Evolutionary conservation across 148 eudicot genomes (phyloP).

Genomic region (Silene conica): DNA sequence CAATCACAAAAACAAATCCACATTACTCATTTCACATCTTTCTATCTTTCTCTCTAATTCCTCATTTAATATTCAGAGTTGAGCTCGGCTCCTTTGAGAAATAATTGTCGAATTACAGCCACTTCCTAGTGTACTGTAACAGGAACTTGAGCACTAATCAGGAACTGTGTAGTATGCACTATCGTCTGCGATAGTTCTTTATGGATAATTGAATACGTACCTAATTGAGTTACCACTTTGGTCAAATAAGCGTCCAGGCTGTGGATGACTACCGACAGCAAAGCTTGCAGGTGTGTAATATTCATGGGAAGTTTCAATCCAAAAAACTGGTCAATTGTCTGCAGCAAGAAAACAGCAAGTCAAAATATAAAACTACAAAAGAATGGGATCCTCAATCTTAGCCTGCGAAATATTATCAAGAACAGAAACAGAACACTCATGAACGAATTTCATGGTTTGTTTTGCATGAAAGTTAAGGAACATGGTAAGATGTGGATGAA

Average conservation of each 20-base stretch:
- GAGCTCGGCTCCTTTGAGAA: no score
- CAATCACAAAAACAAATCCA: no score
- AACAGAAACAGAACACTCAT: neutral
- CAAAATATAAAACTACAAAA: constrained; percentile 17
- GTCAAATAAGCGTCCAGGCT: constrained; percentile 70
- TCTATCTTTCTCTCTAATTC: no score
- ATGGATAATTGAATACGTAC: constrained; percentile 25
- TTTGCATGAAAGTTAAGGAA: neutral
- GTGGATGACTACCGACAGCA: constrained; percentile 82
- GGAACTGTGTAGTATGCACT: neutral
- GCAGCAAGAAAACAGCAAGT: constrained; percentile 29
- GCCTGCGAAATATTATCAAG: neutral
- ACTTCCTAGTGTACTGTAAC: no score
- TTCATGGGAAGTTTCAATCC: constrained; percentile 77
- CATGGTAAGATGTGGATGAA: neutral
- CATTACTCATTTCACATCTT: no score
- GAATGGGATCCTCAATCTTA: neutral
- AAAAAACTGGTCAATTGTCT: constrained; percentile 89
- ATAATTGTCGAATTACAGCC: no score
- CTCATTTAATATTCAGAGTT: no score
- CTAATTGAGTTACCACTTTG: constrained; percentile 59
- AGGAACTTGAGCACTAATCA: neutral
- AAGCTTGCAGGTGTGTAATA: constrained; percentile 80
- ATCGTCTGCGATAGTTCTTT: neutral
- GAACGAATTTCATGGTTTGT: neutral